Evolutionary conservation across 768 basidiomycete species (phyloP).

Genomic region (Tephrocybe sp.): DNA sequence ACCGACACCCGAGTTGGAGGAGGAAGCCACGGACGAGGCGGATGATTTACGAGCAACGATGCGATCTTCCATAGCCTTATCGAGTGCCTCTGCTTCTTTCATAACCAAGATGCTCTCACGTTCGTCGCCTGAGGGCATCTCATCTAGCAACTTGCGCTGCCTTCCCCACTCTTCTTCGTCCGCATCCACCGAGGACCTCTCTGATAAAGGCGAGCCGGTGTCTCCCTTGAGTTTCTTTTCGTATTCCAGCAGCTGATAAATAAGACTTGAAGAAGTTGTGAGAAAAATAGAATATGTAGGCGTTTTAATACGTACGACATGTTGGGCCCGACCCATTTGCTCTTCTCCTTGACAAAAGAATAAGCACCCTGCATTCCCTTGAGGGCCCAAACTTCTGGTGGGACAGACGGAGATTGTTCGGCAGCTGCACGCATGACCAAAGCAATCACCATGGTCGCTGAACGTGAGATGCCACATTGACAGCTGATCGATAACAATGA

Average conservation of each 20-base stretch:
- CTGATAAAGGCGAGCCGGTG: constrained; percentile 50
- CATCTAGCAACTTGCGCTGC: constrained; percentile 58
- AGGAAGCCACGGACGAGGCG: constrained; percentile 58
- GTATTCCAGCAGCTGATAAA: constrained; percentile 92
- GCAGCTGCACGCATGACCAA: constrained; percentile 93
- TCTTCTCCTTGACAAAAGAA: constrained; percentile 85
- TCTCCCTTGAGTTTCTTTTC: constrained; percentile 67
- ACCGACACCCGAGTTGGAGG: constrained; percentile 52
- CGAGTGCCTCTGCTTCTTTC: constrained; percentile 79
- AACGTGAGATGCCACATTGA: constrained; percentile 91
- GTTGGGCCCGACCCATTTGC: constrained; percentile 86
- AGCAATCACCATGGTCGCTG: constrained; percentile 87
- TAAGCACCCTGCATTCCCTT: constrained; percentile 91
- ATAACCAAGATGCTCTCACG: constrained; percentile 56
- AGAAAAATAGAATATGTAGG: constrained; percentile 15
- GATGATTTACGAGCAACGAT: constrained; percentile 73
- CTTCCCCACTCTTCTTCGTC: constrained; percentile 85
- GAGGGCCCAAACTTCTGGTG: constrained; percentile 73
- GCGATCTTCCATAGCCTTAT: constrained; percentile 87
- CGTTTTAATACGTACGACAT: constrained; percentile 72
- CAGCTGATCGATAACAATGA: constrained; percentile 50
- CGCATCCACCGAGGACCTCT: constrained; percentile 52
- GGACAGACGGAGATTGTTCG: constrained; percentile 58
- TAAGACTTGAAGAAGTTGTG: constrained; percentile 53
- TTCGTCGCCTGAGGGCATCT: constrained; percentile 49